Percentiles rank a stretch among this genome's conserved stretches.
These are phyloP conservation scores for Ilex paraguariensis DNA, from an alignment of 305 asterid genomes.

Conservation along the genomic window DNA sequence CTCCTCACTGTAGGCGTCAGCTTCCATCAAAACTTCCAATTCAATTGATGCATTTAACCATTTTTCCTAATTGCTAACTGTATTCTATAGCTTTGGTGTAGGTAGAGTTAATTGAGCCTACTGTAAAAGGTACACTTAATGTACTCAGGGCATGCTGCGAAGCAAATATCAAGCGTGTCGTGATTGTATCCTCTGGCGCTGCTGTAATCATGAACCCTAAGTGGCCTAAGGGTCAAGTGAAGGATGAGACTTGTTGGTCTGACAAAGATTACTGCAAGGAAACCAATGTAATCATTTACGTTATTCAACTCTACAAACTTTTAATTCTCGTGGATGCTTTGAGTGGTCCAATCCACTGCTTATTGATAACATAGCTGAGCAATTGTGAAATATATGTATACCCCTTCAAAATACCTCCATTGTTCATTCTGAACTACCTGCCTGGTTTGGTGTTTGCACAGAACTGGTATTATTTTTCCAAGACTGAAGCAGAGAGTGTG, in stretches of 20 bases:
- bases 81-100: slow-evolving; percentile 25
- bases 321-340: too few relatives aligned
- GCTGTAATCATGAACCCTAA: slow-evolving; percentile 52
- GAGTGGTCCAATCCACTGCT: too few relatives aligned
- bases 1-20: too few relatives aligned
- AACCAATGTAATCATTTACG: slow-evolving; percentile 35
- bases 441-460: slow-evolving; percentile 20
- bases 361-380: too few relatives aligned
- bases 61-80: not conserved
- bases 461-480: slow-evolving; percentile 76
- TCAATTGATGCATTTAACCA: too few relatives aligned
- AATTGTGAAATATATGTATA: too few relatives aligned
- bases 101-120: slow-evolving; percentile 76
- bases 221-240: slow-evolving; percentile 45
- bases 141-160: slow-evolving; percentile 73
- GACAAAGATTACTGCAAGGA: slow-evolving; percentile 62
- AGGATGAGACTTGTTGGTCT: slow-evolving; percentile 79
- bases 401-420: too few relatives aligned
- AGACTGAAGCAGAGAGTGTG: slow-evolving; percentile 61
- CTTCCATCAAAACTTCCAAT: too few relatives aligned
- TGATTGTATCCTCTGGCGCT: slow-evolving; percentile 55
- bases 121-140: slow-evolving; percentile 60
- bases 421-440: not conserved
- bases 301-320: not conserved
- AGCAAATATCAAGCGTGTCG: slow-evolving; percentile 50